Evolutionary conservation across 768 basidiomycete genomes (phyloP), one percentile per base, ranked within the genome.

Genomic region (Xerocomus brunneocitrinus): DNA sequence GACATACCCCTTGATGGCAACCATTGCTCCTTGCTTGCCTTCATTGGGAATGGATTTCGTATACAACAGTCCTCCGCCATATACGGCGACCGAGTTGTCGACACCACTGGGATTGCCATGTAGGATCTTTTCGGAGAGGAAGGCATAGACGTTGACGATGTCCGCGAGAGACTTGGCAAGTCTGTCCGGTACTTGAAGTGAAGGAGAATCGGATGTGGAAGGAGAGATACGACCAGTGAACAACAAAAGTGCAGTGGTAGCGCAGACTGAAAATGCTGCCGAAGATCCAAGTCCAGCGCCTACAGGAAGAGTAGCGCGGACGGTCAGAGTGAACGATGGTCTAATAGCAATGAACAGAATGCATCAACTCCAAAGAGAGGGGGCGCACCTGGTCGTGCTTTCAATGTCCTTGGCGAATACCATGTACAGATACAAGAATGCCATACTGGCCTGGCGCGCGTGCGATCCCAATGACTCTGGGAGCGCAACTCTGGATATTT

Each of bases 61-160:
- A 72, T 95, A 99, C 19, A 86, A 83, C 59, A 98, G 76, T 27
- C 93, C 97, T 45, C 95, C 95, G 19, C 97, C 97, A 64, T 86
- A 89, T 0, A 93, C 89, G 14, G 90, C 80, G 34, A 98, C 91
- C 19, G 94, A 89, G 69, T 99, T 98, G 68, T 99, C 97, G 24
- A 99, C 89, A 8, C 97, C 97, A 62, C 92, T 95, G 3, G 97
- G 97, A 63, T 89, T 98, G 0, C 97, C 97, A 67, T 99, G 97
- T 47, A 98, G 73, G 39, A 99, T 87, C 71, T 98, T 98, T 74
- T 99, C 97, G 10, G 87, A 80, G 48, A 98, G 75, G 71, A 97
- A 98, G 19, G 97, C 93, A 85, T 93, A 98, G 44, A 79, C 77
- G 70, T 99, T 98, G 59, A 95, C 85, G 58, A 85, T 77, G 58